These are phyloP conservation scores for Shiraia sp. DNA, from an alignment of 2,329 filamentous ascomycete species.

Conservation along the genomic window DNA sequence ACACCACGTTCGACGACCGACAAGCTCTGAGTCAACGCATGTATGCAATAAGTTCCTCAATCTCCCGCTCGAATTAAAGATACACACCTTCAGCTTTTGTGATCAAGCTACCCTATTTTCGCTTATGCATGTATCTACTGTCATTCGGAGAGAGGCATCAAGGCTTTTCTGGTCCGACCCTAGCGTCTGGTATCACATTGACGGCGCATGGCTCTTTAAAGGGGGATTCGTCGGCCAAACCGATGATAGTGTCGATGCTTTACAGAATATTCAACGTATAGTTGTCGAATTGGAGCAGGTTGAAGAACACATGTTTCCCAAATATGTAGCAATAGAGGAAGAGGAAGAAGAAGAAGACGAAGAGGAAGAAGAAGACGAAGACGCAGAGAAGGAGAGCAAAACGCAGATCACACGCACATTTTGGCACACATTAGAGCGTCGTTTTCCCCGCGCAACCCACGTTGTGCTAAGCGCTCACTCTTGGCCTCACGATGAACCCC, in stretches of 20 bases:
- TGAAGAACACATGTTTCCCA: too few relatives aligned
- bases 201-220: conserved; percentile 10
- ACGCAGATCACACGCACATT: too few relatives aligned
- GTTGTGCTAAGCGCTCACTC: conserved; percentile 9
- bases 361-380: not conserved
- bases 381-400: too few relatives aligned
- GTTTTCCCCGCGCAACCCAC: conserved; percentile 6
- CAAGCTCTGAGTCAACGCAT: too few relatives aligned
- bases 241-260: conserved; percentile 1
- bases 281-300: too few relatives aligned
- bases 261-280: conserved; percentile 5
- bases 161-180: conserved; percentile 13
- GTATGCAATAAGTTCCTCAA: too few relatives aligned
- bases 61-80: conserved; percentile 15
- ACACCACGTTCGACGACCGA: too few relatives aligned
- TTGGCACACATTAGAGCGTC: conserved; percentile 3
- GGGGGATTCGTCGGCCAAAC: conserved; percentile 9
- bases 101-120: conserved; percentile 15
- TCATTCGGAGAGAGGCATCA: conserved; percentile 8
- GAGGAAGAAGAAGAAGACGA: conserved; percentile 2
- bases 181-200: conserved; percentile 6
- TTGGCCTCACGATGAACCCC: conserved; percentile 1
- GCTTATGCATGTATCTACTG: conserved; percentile 15
- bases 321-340: not conserved
- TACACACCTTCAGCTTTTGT: conserved; percentile 11